Conservation (phyloP, 345 rosid genomes). For the Eucalyptus pauciflora region DNA sequence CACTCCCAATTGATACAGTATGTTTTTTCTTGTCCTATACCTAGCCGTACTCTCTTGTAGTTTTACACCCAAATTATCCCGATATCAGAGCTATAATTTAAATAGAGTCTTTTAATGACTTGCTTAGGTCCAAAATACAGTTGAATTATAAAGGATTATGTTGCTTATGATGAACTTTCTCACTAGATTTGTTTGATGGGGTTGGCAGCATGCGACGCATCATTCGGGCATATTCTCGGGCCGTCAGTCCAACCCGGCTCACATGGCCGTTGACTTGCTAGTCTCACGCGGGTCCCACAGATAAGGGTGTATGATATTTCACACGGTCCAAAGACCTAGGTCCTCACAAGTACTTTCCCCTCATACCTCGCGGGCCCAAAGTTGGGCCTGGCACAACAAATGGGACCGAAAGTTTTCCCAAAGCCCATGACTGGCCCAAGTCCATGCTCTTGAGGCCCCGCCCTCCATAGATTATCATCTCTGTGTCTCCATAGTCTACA, state of each 20-base stretch:
- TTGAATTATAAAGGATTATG: background rate
- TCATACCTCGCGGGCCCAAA: background rate
- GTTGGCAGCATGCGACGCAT: background rate
- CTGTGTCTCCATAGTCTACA: background rate
- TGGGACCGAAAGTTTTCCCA: background rate
- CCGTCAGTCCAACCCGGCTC: background rate
- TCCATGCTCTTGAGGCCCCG: background rate
- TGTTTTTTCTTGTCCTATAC: too few relatives aligned
- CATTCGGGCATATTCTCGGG: background rate
- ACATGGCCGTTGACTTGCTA: background rate
- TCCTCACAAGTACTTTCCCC: background rate
- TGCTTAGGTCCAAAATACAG: too few relatives aligned
- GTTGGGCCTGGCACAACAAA: background rate
- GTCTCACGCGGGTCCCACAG: background rate
- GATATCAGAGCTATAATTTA: too few relatives aligned
- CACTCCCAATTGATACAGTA: too few relatives aligned
- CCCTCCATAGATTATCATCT: background rate
- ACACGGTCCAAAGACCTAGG: background rate
- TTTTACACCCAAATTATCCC: too few relatives aligned
- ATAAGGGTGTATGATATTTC: background rate
- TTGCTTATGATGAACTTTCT: background rate
- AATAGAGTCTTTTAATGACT: too few relatives aligned
- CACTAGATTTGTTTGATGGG: background rate
- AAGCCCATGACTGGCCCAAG: background rate
- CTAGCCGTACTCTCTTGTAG: too few relatives aligned